Base-by-base conservation (phyloP, 805 yeast genomes). In the Candida ovalis region DNA sequence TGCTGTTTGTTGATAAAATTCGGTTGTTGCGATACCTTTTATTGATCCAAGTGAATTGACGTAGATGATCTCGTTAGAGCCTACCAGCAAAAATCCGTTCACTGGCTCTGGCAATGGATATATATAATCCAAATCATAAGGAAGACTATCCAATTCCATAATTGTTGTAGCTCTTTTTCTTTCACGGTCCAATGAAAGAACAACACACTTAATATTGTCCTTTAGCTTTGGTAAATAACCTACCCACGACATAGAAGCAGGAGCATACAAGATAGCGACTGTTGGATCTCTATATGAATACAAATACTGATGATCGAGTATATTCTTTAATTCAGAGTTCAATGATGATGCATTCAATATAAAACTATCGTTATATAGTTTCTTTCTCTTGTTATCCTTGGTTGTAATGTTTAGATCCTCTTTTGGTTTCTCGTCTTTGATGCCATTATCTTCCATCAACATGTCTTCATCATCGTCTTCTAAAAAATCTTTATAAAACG, bases 221-320 rank as follows among this genome's bases (percentile, higher is more conserved):
- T 81, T 84, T 5, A 67, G 70, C 43, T 75, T 68, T 2, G 84
- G 75, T 30, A 85, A 66, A 45, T 78, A 75, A 0, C 96, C 96
- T 0, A 95, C 82, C 96, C 97, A 88, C 0, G 90, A 80, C 12
- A 59, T 41, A 1, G 62, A 45, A 28, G 64, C 60, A 1, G 71
- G 68, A 0, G 68, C 63, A 50, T 66, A 65, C 40, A 66, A 47
- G 15, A 66, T 50, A 1, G 69, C 69, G n/a, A 66, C 46, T 0
- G 97, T 91, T 0, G 97, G 96, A 49, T 85, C 94, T 54, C 85
- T 71, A 60, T 88, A 92, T 47, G 84, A 84, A 59, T 81, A 67
- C 36, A 92, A 65, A 61, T 87, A 91, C 43, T 80, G 81, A 55
- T 84, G 74, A 60, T 88, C 96, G 2, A 85, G 71, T 15, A 94